Evolutionary conservation across 192 early-diverging fungal genomes (phyloP).

Genomic region (Coemansia sp.): DNA sequence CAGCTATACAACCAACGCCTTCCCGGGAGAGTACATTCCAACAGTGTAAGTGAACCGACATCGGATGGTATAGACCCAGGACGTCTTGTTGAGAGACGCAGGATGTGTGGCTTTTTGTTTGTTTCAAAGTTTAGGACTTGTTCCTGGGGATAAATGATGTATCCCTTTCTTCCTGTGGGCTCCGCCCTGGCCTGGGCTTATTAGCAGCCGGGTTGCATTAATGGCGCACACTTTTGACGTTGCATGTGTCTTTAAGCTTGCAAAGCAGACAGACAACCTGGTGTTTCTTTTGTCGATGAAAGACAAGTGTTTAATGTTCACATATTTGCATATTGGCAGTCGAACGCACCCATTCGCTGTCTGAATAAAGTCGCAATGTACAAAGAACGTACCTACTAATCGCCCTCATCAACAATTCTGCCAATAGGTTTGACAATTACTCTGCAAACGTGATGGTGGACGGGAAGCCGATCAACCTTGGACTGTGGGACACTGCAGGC

Average conservation of each 20-base stretch:
- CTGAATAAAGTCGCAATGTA: neutral
- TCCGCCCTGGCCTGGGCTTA: too few species aligned
- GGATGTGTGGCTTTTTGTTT: neutral
- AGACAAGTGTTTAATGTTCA: too few species aligned
- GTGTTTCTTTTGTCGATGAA: too few species aligned
- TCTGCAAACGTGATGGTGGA: conserved; percentile 99
- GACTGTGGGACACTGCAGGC: conserved; percentile 97
- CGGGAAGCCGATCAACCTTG: conserved; percentile 96
- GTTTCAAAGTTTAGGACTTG: neutral
- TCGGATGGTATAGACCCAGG: too few species aligned
- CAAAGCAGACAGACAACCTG: too few species aligned
- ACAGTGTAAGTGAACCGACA: conserved; percentile 77
- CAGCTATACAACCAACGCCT: conserved; percentile 98
- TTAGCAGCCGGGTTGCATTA: neutral
- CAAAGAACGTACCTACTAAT: neutral
- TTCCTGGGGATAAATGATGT: neutral
- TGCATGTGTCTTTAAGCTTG: too few species aligned
- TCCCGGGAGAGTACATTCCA: conserved; percentile 99
- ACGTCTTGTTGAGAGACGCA: too few species aligned
- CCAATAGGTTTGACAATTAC: conserved; percentile 88
- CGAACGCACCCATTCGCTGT: too few species aligned
- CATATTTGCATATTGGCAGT: too few species aligned
- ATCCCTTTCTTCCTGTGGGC: neutral
- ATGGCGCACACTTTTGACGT: neutral
- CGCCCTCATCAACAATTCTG: neutral